A percentile compares a stretch with the other conserved stretches of the same genome.
Evolutionary conservation across 192 early-diverging fungal species (phyloP).

Genomic region (Coemansia sp.): DNA sequence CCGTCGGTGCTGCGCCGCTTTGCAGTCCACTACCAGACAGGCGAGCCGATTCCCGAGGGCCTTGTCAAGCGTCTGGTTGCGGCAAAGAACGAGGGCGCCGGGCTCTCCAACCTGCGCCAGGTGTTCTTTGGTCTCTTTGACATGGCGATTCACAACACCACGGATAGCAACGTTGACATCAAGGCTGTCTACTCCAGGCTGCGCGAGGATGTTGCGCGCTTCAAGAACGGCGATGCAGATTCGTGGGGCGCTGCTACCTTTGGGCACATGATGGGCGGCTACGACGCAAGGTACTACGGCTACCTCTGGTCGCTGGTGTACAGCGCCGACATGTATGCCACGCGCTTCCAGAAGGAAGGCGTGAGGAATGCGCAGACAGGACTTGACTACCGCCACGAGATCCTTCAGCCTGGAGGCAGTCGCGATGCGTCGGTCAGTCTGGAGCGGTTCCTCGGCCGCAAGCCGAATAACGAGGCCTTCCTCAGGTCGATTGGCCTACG

Average conservation of each 20-base stretch:
- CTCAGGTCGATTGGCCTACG: conserved; percentile 68
- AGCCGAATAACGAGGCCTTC: conserved; percentile 79
- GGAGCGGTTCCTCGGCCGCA: conserved; percentile 74
- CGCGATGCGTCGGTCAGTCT: conserved; percentile 72
- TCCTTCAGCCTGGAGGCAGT: conserved; percentile 48
- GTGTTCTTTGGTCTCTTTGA: conserved; percentile 78
- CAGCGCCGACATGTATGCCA: conserved; percentile 79
- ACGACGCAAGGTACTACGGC: conserved; percentile 75
- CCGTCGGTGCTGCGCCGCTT: conserved; percentile 57
- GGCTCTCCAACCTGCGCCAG: conserved; percentile 72
- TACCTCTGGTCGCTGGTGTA: conserved; percentile 81
- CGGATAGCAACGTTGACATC: conserved; percentile 50
- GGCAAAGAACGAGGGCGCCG: conserved; percentile 76
- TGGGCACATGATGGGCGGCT: conserved; percentile 75
- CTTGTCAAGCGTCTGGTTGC: conserved; percentile 68
- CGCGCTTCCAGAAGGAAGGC: conserved; percentile 65
- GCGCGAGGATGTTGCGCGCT: conserved; percentile 40
- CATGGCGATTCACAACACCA: conserved; percentile 69
- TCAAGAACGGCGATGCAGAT: conserved; percentile 52
- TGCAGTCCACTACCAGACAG: conserved; percentile 71
- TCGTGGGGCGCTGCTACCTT: conserved; percentile 58
- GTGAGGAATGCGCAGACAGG: conserved; percentile 40
- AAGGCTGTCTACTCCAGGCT: conserved; percentile 49
- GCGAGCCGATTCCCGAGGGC: conserved; percentile 68
- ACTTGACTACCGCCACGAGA: conserved; percentile 29